Evolutionary conservation across 1,284 basidiomycete genomes (phyloP).

Genomic region (Somion occarium): DNA sequence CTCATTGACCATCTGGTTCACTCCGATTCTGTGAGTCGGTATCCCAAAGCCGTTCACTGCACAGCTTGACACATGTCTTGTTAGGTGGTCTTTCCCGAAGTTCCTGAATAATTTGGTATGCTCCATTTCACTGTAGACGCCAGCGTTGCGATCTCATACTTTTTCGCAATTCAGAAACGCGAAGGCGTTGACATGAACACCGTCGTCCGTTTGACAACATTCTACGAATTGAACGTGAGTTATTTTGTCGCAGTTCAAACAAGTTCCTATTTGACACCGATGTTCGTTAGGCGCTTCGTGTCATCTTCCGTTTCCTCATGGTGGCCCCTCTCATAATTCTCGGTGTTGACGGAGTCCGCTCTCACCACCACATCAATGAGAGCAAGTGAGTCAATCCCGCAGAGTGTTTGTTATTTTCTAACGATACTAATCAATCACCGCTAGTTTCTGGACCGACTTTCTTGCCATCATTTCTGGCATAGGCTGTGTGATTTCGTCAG

Average conservation of each 20-base stretch:
- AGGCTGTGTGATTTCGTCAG: slow-evolving; percentile 62
- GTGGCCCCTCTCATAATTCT: slow-evolving; percentile 57
- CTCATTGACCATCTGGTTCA: slow-evolving; percentile 62
- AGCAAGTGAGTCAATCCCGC: slow-evolving; percentile 33
- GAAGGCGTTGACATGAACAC: slow-evolving; percentile 59
- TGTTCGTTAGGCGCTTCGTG: slow-evolving; percentile 50
- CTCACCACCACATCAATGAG: slow-evolving; percentile 60
- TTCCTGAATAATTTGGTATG: slow-evolving; percentile 60
- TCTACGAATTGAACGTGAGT: slow-evolving; percentile 73
- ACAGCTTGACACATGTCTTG: too few relatives aligned
- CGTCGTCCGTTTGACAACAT: slow-evolving; percentile 67
- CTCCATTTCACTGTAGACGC: not conserved
- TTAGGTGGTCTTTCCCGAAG: slow-evolving; percentile 56
- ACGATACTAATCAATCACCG: too few relatives aligned
- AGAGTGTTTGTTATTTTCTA: not conserved
- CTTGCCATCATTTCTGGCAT: slow-evolving; percentile 53
- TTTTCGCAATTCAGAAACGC: slow-evolving; percentile 32
- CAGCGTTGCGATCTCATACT: not conserved
- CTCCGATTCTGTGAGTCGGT: slow-evolving; percentile 54
- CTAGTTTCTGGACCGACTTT: slow-evolving; percentile 45
- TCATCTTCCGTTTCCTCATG: slow-evolving; percentile 68
- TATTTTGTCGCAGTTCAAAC: not conserved
- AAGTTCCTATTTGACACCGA: not conserved
- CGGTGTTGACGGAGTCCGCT: slow-evolving; percentile 59
- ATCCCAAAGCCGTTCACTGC: too few relatives aligned